Conservation (phyloP, 768 basidiomycete species). For the Cystoderma amianthinum region DNA sequence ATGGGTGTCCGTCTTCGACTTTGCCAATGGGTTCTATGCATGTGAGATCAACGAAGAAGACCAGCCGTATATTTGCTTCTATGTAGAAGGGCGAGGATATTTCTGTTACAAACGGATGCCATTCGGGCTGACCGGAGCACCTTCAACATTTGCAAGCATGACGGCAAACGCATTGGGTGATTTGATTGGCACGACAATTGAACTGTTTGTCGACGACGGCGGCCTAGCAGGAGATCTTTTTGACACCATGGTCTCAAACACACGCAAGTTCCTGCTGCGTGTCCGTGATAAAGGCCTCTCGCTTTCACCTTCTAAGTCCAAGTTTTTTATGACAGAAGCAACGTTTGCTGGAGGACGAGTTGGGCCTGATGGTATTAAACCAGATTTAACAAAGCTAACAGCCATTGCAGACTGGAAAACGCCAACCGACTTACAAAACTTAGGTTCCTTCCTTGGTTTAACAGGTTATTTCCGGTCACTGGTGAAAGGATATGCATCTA, state of each 20-base stretch:
- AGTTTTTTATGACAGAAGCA: slow-evolving; percentile 24
- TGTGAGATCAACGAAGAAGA: slow-evolving; percentile 6
- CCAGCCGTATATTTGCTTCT: slow-evolving; percentile 11
- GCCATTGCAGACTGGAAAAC: slow-evolving; percentile 22
- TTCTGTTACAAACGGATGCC: slow-evolving; percentile 23
- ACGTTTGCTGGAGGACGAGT: slow-evolving; percentile 24
- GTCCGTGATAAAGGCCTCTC: slow-evolving; percentile 19
- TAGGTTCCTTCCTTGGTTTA: slow-evolving; percentile 23
- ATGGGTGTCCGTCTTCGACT: slow-evolving; percentile 27
- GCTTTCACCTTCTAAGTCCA: slow-evolving; percentile 22
- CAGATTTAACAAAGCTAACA: slow-evolving; percentile 24
- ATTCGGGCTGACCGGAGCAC: slow-evolving; percentile 31
- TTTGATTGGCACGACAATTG: slow-evolving; percentile 15
- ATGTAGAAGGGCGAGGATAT: slow-evolving; percentile 2
- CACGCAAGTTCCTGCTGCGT: slow-evolving; percentile 15
- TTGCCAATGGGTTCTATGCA: slow-evolving; percentile 29
- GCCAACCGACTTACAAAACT: slow-evolving; percentile 16
- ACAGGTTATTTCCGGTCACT: slow-evolving; percentile 21
- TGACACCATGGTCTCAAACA: slow-evolving; percentile 13
- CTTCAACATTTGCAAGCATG: slow-evolving; percentile 23
- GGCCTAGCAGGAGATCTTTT: slow-evolving; percentile 22
- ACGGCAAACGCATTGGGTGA: slow-evolving; percentile 16
- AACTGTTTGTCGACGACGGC: slow-evolving; percentile 35
- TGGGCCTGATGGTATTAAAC: slow-evolving; percentile 19
- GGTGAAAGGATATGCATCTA: slow-evolving; percentile 19